A percentile compares a stretch with the other conserved stretches of the same genome.
Conservation (phyloP, 129 eudicot genomes). For the Kitagawia praeruptora region DNA sequence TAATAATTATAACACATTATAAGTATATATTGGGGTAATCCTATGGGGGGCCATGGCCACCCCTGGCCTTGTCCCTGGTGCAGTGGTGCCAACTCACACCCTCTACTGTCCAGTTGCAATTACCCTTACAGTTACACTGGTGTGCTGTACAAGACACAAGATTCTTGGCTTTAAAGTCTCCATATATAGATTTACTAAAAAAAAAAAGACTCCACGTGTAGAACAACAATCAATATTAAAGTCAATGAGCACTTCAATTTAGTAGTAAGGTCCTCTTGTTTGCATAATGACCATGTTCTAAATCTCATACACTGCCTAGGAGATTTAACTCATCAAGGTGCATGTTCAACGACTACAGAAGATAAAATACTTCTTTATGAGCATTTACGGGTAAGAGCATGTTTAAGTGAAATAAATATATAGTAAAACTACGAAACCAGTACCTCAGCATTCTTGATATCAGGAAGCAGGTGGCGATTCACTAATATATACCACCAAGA, state of each 20-base stretch:
- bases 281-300: neutral
- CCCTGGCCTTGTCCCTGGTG: no score
- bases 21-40: no score
- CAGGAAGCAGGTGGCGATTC: slow-evolving; percentile 83
- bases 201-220: no score
- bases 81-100: neutral
- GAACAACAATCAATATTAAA: neutral
- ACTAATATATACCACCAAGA: slow-evolving; percentile 93
- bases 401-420: neutral
- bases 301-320: neutral
- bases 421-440: neutral
- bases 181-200: neutral
- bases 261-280: neutral
- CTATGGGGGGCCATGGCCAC: no score
- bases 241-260: neutral
- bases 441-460: slow-evolving; percentile 95
- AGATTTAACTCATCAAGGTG: neutral
- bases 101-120: neutral
- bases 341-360: neutral
- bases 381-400: neutral
- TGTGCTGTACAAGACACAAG: neutral
- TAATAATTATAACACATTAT: no score
- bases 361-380: neutral
- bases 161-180: neutral
- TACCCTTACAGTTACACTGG: neutral